These are phyloP conservation scores for Rutstroemia sp. DNA, from an alignment of 2,329 filamentous ascomycete genomes.

Conservation along the genomic window DNA sequence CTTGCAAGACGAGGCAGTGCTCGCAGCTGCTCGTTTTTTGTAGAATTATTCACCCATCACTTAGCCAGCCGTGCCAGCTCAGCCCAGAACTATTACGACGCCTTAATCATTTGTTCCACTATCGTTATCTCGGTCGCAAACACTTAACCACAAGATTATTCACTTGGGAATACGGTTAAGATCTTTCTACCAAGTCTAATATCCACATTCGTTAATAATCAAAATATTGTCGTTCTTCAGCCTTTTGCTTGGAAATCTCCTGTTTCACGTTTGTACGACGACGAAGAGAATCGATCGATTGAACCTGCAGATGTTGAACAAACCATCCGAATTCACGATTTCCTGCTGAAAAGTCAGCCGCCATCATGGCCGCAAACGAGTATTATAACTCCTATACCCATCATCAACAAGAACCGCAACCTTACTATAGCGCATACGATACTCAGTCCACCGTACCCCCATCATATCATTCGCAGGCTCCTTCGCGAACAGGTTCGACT, in stretches of 20 bases:
- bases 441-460: conserved; percentile 14
- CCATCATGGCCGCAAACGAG: conserved; percentile 25
- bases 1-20: not conserved
- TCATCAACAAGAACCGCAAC: conserved; percentile 11
- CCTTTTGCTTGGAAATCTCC: not conserved
- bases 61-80: not conserved
- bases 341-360: not conserved
- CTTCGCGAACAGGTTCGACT: conserved; percentile 13
- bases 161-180: not conserved
- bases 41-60: not conserved
- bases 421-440: conserved; percentile 16
- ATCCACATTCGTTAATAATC: not conserved
- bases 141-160: not conserved
- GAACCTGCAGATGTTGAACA: not conserved
- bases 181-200: not conserved
- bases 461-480: conserved; percentile 22
- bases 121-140: not conserved
- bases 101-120: not conserved
- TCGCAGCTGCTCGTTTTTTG: not conserved
- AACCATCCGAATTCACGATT: not conserved
- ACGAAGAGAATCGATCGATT: not conserved
- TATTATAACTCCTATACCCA: conserved; percentile 24
- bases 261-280: conserved; percentile 7
- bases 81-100: not conserved
- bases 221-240: not conserved